Evolutionary conservation across 2,329 filamentous ascomycete species (phyloP).

Genomic region (Claviceps sp.): DNA sequence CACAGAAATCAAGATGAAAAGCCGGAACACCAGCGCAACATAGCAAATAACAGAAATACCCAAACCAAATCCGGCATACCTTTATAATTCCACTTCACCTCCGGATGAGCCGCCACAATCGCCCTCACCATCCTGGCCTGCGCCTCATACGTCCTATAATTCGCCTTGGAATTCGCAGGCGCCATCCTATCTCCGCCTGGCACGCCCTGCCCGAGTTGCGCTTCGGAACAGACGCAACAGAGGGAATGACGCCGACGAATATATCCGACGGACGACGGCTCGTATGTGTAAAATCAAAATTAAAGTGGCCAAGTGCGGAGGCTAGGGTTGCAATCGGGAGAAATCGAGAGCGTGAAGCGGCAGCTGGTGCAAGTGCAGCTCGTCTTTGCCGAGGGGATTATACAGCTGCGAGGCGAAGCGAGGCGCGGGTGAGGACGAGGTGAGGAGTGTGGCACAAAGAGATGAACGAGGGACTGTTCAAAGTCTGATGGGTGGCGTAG

Average conservation of each 20-base stretch:
- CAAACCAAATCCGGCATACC: conserved; percentile 29
- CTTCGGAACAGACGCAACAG: too few relatives aligned
- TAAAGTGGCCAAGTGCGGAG: too few relatives aligned
- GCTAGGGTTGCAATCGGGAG: too few relatives aligned
- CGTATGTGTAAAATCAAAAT: too few relatives aligned
- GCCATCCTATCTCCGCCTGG: conserved; percentile 20
- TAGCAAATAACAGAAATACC: neutral
- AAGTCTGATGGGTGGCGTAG: neutral
- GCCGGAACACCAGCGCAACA: too few relatives aligned
- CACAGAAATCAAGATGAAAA: too few relatives aligned
- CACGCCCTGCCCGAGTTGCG: too few relatives aligned
- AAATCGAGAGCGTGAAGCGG: too few relatives aligned
- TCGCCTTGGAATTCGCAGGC: conserved; percentile 27
- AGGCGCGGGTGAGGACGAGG: neutral
- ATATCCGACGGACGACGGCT: too few relatives aligned
- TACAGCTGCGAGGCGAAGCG: neutral
- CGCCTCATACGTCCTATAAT: conserved; percentile 47
- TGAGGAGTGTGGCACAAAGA: neutral
- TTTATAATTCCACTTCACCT: conserved; percentile 44
- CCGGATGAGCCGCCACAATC: conserved; percentile 42
- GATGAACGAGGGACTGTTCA: neutral
- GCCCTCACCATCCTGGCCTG: conserved; percentile 47
- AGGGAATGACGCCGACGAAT: too few relatives aligned
- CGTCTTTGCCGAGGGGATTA: neutral
- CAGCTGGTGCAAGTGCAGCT: neutral